phyloP scores from a whole-genome alignment of 768 basidiomycete species.

The Nidularia pulvinata region DNA sequence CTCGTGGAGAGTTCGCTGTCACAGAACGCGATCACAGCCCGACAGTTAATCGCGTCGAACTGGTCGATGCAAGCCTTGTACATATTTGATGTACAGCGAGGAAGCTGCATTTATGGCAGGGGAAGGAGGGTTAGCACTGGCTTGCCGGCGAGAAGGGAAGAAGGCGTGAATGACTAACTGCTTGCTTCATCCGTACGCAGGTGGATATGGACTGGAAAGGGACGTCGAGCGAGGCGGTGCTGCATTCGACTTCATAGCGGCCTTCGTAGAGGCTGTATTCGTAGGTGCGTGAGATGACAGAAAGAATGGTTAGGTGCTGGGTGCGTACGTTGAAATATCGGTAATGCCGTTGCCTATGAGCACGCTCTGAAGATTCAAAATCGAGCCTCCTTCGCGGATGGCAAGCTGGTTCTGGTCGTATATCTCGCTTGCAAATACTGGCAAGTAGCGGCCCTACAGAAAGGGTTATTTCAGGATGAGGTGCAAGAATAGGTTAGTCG shows the following conservation, averaged over 20 bases:
- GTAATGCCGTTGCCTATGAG: slow-evolving; percentile 66
- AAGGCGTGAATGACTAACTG: slow-evolving; percentile 41
- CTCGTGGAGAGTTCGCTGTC: slow-evolving; percentile 45
- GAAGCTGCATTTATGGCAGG: slow-evolving; percentile 51
- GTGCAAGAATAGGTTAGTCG: neutral
- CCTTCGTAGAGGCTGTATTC: slow-evolving; percentile 35
- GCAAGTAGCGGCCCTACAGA: slow-evolving; percentile 63
- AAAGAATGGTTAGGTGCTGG: slow-evolving; percentile 20
- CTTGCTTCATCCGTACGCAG: slow-evolving; percentile 63
- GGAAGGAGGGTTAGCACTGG: neutral
- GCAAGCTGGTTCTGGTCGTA: slow-evolving; percentile 66
- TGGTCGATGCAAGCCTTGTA: slow-evolving; percentile 60
- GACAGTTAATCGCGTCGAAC: slow-evolving; percentile 68
- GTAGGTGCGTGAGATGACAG: neutral
- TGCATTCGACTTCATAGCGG: slow-evolving; percentile 62
- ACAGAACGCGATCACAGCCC: slow-evolving; percentile 70
- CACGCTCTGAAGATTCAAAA: slow-evolving; percentile 69
- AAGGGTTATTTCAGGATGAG: slow-evolving; percentile 10
- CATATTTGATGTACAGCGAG: slow-evolving; percentile 63
- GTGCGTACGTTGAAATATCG: slow-evolving; percentile 39
- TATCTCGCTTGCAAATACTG: slow-evolving; percentile 77
- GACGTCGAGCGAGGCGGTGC: slow-evolving; percentile 50
- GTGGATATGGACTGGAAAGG: slow-evolving; percentile 53
- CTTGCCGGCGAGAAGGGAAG: too few species aligned
- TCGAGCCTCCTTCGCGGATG: slow-evolving; percentile 46